phyloP scores from a whole-genome alignment of 768 basidiomycete genomes.

The Mycena floridula region DNA sequence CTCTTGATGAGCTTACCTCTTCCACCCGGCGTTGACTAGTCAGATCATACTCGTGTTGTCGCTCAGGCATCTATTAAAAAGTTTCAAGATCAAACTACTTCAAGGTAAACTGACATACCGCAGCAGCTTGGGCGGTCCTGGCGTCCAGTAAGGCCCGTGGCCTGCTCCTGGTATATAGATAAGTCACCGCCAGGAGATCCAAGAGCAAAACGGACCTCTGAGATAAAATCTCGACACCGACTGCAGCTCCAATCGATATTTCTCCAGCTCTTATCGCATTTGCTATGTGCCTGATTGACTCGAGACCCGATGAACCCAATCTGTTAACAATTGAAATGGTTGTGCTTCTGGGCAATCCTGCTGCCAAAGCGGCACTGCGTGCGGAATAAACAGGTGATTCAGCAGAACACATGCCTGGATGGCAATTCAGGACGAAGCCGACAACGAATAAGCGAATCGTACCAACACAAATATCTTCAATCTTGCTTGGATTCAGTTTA shows the following conservation, averaged over 20 bases:
- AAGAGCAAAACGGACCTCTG: conserved; percentile 42
- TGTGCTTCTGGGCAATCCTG: conserved; percentile 81
- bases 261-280: conserved; percentile 82
- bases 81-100: conserved; percentile 58
- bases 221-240: conserved; percentile 83
- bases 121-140: conserved; percentile 46
- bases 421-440: too few relatives aligned
- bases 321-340: conserved; percentile 91
- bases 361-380: conserved; percentile 83
- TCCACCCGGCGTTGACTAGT: conserved; percentile 80
- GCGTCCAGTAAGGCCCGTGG: conserved; percentile 69
- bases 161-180: too few relatives aligned
- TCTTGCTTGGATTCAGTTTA: conserved; percentile 58
- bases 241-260: conserved; percentile 79
- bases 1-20: conserved; percentile 32
- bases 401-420: conserved; percentile 79
- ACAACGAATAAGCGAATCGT: too few relatives aligned
- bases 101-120: conserved; percentile 75
- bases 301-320: conserved; percentile 89
- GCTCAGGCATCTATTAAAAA: too few relatives aligned
- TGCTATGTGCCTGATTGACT: conserved; percentile 89
- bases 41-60: conserved; percentile 87
- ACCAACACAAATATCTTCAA: conserved; percentile 84
- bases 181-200: background rate
- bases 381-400: conserved; percentile 74